Evolutionary conservation across 805 yeast species (phyloP), one percentile per base, ranked within the genome.

Genomic region (Spathaspora sp.): DNA sequence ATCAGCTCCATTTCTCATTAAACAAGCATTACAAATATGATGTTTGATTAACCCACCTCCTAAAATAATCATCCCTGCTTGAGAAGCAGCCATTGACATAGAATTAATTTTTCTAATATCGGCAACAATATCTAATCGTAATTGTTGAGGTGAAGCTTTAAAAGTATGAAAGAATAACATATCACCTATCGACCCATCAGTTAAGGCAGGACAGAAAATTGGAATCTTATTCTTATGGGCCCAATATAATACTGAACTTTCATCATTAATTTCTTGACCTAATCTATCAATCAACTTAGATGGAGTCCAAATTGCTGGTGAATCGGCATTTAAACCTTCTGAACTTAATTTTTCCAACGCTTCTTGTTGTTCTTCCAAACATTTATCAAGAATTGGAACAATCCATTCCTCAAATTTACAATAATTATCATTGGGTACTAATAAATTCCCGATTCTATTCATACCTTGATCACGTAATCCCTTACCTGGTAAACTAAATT

Each of bases 1-100:
- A 68, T 94, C 99, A 19, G 99, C 99, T 63, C 99, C 99, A 62
- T 94, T 96, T 77, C 99, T 87, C 99, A 94, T 94, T 60, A 94
- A 77, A 67, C 98, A 93, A 12, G 99, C 99, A 65, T 94, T 94
- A 62, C 96, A 92, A 60, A 94, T 94, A 67, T 94, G 99, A 68
- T 94, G 99, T 73, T 94, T 94, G 63, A 94, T 82, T 52, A 94
- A 73, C 42, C 99, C 99, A 62, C 99, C 99, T 52, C 99, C 99
- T 47, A 94, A 79, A 55, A 94, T 85, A 50, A 94, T 75, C 97
- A 94, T 94, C 57, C 99, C 98, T 5, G 99, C 97, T 58, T 78
- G 81, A 31, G 87, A 79, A 11, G 99, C 97, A 52, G 86, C 96
- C 96, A 94, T 92, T 8, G 98, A 86, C 85, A 93, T 78, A 52